Percentiles rank a stretch among this genome's conserved stretches.
These are phyloP conservation scores for Xylaria sp. DNA, from an alignment of 2,329 filamentous ascomycete genomes.

Conservation along the genomic window DNA sequence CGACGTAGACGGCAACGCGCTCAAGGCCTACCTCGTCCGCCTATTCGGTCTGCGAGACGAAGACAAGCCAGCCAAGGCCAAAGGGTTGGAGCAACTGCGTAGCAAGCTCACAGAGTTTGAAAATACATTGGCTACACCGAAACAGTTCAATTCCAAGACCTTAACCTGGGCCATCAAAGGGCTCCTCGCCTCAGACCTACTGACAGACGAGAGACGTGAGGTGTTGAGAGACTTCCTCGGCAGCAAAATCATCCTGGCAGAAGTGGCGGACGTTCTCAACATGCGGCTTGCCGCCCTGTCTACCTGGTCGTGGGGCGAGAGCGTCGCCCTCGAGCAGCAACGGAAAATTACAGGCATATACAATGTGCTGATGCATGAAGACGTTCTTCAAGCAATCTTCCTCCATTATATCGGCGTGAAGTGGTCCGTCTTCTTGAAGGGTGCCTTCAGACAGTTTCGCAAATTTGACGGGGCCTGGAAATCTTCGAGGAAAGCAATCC, in stretches of 20 bases:
- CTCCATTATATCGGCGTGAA: constrained; percentile 60
- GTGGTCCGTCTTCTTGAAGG: constrained; percentile 58
- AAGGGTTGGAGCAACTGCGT: constrained; percentile 42
- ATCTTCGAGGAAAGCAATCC: constrained; percentile 45
- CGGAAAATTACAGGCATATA: constrained; percentile 62
- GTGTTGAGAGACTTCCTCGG: constrained; percentile 56
- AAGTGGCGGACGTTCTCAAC: constrained; percentile 64
- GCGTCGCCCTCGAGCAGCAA: constrained; percentile 55
- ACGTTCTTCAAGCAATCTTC: constrained; percentile 62
- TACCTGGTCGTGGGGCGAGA: constrained; percentile 59
- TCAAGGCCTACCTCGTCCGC: constrained; percentile 53
- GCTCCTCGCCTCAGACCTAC: constrained; percentile 56
- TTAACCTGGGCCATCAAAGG: constrained; percentile 56
- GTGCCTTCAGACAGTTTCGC: constrained; percentile 49
- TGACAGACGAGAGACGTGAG: constrained; percentile 55
- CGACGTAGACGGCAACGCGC: constrained; percentile 51
- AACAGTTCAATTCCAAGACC: constrained; percentile 51
- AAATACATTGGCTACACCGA: constrained; percentile 41
- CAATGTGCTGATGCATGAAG: constrained; percentile 63
- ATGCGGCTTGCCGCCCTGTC: constrained; percentile 59
- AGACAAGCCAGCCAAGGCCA: constrained; percentile 43
- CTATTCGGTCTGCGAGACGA: constrained; percentile 53
- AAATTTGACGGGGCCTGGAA: constrained; percentile 52
- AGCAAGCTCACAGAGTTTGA: constrained; percentile 49
- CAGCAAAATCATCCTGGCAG: constrained; percentile 55